Conservation (phyloP, 78 protist species). For the Monosiga brevicollis region DNA sequence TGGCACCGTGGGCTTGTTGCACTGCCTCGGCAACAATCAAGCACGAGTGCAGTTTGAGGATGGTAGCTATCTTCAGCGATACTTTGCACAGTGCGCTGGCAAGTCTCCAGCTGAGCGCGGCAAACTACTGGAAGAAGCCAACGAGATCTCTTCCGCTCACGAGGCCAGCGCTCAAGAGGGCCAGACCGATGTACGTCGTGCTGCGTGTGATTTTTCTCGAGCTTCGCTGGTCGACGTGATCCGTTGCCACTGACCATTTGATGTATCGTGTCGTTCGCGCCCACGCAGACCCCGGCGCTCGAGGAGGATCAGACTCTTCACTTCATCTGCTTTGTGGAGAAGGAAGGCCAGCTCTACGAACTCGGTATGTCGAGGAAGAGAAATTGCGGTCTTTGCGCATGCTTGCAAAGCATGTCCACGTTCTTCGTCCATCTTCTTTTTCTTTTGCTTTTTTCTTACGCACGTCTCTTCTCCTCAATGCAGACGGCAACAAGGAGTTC, state of each 20-base stretch:
- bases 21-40: constrained; percentile 64
- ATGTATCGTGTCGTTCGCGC: no score
- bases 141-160: constrained; percentile 48
- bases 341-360: constrained; percentile 36
- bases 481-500: constrained; percentile 67
- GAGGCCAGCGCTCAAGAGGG: constrained; percentile 42
- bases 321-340: constrained; percentile 64
- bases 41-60: not conserved
- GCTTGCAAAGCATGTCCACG: no score
- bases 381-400: no score
- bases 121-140: constrained; percentile 12
- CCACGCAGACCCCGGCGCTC: constrained; percentile 5
- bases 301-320: constrained; percentile 69
- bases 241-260: no score
- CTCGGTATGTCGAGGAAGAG: constrained; percentile 11
- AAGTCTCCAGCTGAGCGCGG: constrained; percentile 21
- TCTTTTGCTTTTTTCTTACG: not conserved
- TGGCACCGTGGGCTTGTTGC: constrained; percentile 82
- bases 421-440: no score
- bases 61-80: constrained; percentile 32
- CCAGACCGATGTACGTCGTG: no score
- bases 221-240: no score
- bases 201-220: not conserved
- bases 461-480: not conserved
- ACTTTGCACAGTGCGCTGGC: constrained; percentile 21